Evolutionary conservation across 2,329 filamentous ascomycete species (phyloP), one percentile per base, ranked within the genome.

Genomic region (Plectosphaerella sp.): DNA sequence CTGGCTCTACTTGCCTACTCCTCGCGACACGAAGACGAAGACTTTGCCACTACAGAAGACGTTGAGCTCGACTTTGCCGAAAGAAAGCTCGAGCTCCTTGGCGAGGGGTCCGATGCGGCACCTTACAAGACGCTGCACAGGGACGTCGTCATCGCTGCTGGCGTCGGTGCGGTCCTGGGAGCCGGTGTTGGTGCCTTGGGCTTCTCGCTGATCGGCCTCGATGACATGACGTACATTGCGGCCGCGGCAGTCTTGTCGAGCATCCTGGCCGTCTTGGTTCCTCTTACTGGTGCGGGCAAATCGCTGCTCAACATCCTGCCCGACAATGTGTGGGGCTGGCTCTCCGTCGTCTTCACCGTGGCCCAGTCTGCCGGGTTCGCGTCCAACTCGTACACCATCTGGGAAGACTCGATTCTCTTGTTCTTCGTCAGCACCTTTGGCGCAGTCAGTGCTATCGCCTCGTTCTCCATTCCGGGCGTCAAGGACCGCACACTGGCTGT

Each of bases 371-470:
- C 89, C 49, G 93, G 94, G 8, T 99, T 97, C 67, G 93, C 93
- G 0, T 94, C 94, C 4, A 99, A 99, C 71, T 99, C 94, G 0
- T 99, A 92, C 71, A 97, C 93, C 0, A 96, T 99, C 59, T 99
- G 94, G 92, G 94, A 99, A 72, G 94, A 99, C 64, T 89, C 91
- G 14, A 97, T 97, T 52, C 79, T 96, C 5, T 77, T 96, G 3
- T 96, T 96, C 73, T 93, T 97, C 72, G 82, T 97, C 53, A 84
- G 85, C 2, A 94, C 92, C 0, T 97, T 97, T 65, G 92, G 91
- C 28, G 69, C 91, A 7, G 77, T 87, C n/a, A 83, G 87, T 36
- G 80, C 88, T 12, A 70, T 90, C 12, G 85, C 87, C 2, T 92
- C 92, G 1, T 79, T 96, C 62, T 83, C 89, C 15, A 85, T 91